A percentile compares a stretch with the other conserved stretches of the same genome.
Evolutionary conservation across 1,284 basidiomycete species (phyloP).

Genomic region (Boletus smithii): DNA sequence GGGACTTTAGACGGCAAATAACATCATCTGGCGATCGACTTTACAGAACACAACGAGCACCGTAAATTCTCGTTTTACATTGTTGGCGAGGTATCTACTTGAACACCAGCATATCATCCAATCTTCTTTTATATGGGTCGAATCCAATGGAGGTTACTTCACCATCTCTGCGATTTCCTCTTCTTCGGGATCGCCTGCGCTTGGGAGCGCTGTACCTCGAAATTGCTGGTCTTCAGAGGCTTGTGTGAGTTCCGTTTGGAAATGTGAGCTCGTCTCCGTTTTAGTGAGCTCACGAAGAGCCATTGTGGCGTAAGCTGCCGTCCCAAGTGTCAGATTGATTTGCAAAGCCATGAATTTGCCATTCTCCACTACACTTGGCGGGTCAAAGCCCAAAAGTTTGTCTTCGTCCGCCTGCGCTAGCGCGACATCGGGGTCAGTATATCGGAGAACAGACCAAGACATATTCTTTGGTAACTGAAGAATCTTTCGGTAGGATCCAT

Average conservation of each 20-base stretch:
- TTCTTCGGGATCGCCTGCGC: constrained; percentile 28
- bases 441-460: constrained; percentile 78
- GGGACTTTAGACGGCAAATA: too few species aligned
- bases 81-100: not conserved
- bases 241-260: constrained; percentile 76
- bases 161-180: constrained; percentile 19
- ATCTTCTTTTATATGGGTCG: not conserved
- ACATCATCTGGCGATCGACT: too few species aligned
- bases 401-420: constrained; percentile 96
- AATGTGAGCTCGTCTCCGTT: constrained; percentile 86
- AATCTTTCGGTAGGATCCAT: constrained; percentile 91
- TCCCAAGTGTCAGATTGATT: constrained; percentile 75
- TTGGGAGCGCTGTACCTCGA: constrained; percentile 45
- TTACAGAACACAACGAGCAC: too few species aligned
- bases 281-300: constrained; percentile 91
- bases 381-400: constrained; percentile 74
- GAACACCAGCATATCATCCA: not conserved
- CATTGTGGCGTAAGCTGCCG: constrained; percentile 94
- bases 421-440: constrained; percentile 90
- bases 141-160: constrained; percentile 1
- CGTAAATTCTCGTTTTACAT: not conserved
- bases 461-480: constrained; percentile 81
- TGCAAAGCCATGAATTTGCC: constrained; percentile 86
- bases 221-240: constrained; percentile 83
- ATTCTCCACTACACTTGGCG: constrained; percentile 59